A percentile compares a stretch with the other conserved stretches of the same genome.
phyloP scores from a whole-genome alignment of 106 monocot genomes.

The Amphibolis antarctica region DNA sequence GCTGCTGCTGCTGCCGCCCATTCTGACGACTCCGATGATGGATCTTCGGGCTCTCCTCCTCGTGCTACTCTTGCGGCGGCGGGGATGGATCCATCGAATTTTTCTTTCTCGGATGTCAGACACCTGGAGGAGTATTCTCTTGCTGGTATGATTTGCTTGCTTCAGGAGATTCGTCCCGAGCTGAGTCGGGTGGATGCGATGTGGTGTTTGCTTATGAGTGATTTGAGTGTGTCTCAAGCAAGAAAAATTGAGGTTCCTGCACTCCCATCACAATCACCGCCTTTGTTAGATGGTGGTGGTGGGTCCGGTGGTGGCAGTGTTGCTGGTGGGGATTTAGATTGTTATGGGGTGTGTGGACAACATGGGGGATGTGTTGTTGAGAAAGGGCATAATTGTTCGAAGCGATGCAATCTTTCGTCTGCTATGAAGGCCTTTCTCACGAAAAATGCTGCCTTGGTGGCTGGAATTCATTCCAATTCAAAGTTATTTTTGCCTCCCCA shows the following conservation, averaged over 20 bases:
- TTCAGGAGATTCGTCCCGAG: conserved; percentile 50
- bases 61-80: background rate
- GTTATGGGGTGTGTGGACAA: background rate
- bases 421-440: conserved; percentile 15
- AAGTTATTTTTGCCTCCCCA: conserved; percentile 2
- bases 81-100: background rate
- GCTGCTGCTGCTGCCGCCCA: background rate
- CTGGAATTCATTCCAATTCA: background rate
- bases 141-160: conserved; percentile 58
- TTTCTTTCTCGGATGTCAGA: conserved; percentile 54
- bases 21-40: conserved; percentile 6
- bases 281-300: background rate
- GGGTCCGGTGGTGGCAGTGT: background rate
- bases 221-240: conserved; percentile 47
- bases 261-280: background rate
- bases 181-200: conserved; percentile 68
- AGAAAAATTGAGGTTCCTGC: conserved; percentile 40
- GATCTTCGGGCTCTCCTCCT: background rate
- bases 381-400: background rate
- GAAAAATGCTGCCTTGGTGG: conserved; percentile 8
- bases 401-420: background rate
- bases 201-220: conserved; percentile 89
- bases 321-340: background rate
- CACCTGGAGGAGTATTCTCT: conserved; percentile 73
- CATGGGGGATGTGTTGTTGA: conserved; percentile 4